Percentiles rank a stretch among this genome's conserved stretches.
Conservation (phyloP, 306 rosid genomes). For the Vigna trinervia region DNA sequence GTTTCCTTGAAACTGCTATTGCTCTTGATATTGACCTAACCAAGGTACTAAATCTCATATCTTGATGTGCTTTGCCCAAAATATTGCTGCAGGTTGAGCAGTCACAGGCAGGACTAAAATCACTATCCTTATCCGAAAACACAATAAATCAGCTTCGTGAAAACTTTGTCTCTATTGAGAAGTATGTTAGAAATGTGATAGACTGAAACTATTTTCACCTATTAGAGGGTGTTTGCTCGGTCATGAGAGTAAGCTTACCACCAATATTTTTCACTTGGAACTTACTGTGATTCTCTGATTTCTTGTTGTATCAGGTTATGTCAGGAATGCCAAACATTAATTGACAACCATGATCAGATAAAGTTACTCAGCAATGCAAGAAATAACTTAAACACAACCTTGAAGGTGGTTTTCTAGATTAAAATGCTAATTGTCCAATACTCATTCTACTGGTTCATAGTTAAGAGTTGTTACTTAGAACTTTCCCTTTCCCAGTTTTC, state of each 20-base stretch:
- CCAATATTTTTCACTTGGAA: conserved; percentile 39
- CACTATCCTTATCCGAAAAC: conserved; percentile 75
- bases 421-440: conserved; percentile 5
- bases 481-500: conserved; percentile 30
- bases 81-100: conserved; percentile 81
- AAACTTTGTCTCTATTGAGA: conserved; percentile 88
- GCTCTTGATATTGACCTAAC: conserved; percentile 38
- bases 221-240: conserved; percentile 28
- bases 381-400: conserved; percentile 90
- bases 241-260: conserved; percentile 20
- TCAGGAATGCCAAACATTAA: conserved; percentile 92
- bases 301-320: conserved; percentile 70
- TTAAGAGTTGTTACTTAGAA: conserved; percentile 32
- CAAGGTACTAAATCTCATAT: conserved; percentile 33
- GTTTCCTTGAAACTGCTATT: conserved; percentile 22
- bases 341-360: conserved; percentile 98
- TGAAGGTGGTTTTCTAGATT: conserved; percentile 70
- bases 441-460: conserved; percentile 26
- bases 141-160: conserved; percentile 78
- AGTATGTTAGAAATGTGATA: conserved; percentile 63
- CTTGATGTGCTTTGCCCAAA: conserved; percentile 39
- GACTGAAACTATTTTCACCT: conserved; percentile 35
- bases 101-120: conserved; percentile 87
- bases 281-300: conserved; percentile 43
- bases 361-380: conserved; percentile 98